Base-by-base conservation (phyloP, 805 yeast species). In the Yarrowia deformans region DNA sequence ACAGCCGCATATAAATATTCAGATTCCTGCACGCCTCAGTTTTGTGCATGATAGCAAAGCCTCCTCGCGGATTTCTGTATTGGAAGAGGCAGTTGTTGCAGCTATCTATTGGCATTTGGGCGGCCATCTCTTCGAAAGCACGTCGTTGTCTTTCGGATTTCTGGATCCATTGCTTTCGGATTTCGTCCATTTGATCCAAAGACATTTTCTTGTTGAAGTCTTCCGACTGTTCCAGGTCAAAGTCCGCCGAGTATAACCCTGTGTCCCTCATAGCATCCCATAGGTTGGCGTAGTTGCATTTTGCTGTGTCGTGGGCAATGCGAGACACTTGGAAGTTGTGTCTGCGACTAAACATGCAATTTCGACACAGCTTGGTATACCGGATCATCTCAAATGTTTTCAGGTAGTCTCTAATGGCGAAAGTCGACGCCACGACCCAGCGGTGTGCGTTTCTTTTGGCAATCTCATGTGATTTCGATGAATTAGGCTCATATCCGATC, bases 401-500 rank as follows among this genome's bases (percentile, higher is more conserved):
- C 29, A 56, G 49, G 14, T 56, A 42, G n/a, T 29, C 49, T 32
- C 5, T 13, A 8, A 42, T 40, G 10, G 40, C 39, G 29, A n/a
- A 6, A 16, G 64, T 40, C 2, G 61, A 55, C 37, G 19, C 46
- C 18, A 7, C 6, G 8, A 56, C 19, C 64, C 64, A 56, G 14
- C 42, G 40, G 19, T 56, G 32, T 10, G 64, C 48, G 49, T 42
- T 56, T 18, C 64, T 16, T 18, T 56, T 56, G 29, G 49, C 64
- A 7, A 56, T 56, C 13, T 56, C 64, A n/a, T 56, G 64, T 7
- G 64, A 56, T 13, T 54, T 37, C 16, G 45, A 12, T 1, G 19
- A 10, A n/a, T 54, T 54, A 14, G 14, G 3, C 35, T 54, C 45
- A 19, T 39, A 54, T 7, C 18, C 34, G 4, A 54, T 54, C 3